Evolutionary conservation across 2,329 filamentous ascomycete species (phyloP), one percentile per base, ranked within the genome.

Genomic region (Phyllosticta citriasiana): DNA sequence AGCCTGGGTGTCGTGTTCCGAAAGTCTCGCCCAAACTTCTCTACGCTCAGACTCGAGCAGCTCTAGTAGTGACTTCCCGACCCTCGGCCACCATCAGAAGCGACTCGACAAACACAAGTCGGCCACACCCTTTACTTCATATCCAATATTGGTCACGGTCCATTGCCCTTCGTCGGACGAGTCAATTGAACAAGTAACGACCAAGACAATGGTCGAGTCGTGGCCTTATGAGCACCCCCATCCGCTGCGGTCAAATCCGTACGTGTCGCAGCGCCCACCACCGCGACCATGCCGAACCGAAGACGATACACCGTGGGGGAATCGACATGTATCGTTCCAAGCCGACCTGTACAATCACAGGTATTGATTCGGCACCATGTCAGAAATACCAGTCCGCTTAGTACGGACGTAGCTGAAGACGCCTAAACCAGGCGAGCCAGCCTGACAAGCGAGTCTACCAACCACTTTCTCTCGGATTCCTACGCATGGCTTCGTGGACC

Each of bases 141-240:
- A 25, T 9, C 58, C 58, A 30, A 24, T 52, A 35, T 60, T 53
- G 58, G 35, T 60, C 33, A 40, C 58, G 40, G 53, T 60, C 10
- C 53, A 60, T 53, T 60, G 58, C 14, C 33, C 33, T 12, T 40
- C 33, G 4, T 40, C 33, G 10, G 33, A 40, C 33, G 33, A 40
- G 14, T 40, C 33, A 3, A 16, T 40, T 40, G 33, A 5, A 16
- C 8, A 16, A 40, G 33, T 40, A 10, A 40, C 33, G 14, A 40
- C 33, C 33, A 40, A 40, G 10, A 40, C 12, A 16, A 10, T 12
- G 33, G 10, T 16, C 10, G 33, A 40, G 51, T 53, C 24, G 4
- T 61, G 59, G 59, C 59, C 59, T 14, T 61, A 52, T 14, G 53
- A 61, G 19, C 59, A 61, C 14, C 59, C 59, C 4, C 59, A 61